phyloP scores from a whole-genome alignment of 2,329 filamentous ascomycete species.

The Mariannaea elegans region DNA sequence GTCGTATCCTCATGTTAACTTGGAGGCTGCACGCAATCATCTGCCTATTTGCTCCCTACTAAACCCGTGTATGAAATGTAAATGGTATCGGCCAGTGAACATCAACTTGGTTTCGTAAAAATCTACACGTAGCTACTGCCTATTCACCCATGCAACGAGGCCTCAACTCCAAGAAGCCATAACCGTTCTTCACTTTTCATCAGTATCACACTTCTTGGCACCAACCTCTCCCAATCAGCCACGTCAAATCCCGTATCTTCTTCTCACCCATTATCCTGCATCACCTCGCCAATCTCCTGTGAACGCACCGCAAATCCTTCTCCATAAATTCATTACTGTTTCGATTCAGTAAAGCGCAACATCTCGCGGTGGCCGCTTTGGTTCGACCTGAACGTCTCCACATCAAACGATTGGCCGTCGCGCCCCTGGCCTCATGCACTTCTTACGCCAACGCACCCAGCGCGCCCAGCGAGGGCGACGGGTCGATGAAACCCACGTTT shows the following conservation, averaged over 20 bases:
- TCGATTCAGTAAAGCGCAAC: neutral
- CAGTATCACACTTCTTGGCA: neutral
- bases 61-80: neutral
- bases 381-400: neutral
- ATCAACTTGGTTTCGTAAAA: neutral
- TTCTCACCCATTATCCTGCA: neutral
- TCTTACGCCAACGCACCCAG: conserved; percentile 13
- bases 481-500: conserved; percentile 21
- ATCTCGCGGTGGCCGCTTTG: neutral
- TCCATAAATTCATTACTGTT: no score
- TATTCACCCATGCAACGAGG: neutral
- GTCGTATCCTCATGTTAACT: neutral
- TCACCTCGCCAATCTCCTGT: neutral
- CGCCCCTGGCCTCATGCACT: conserved; percentile 14
- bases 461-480: conserved; percentile 9
- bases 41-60: neutral
- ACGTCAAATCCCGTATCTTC: no score
- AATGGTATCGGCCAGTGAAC: neutral
- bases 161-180: conserved; percentile 4
- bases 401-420: conserved; percentile 22
- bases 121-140: neutral
- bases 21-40: neutral
- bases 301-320: neutral
- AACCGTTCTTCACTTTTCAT: neutral
- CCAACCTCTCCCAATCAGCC: neutral